phyloP scores from a whole-genome alignment of 352 stramenopile species.

The Globisporangium radiosum region DNA sequence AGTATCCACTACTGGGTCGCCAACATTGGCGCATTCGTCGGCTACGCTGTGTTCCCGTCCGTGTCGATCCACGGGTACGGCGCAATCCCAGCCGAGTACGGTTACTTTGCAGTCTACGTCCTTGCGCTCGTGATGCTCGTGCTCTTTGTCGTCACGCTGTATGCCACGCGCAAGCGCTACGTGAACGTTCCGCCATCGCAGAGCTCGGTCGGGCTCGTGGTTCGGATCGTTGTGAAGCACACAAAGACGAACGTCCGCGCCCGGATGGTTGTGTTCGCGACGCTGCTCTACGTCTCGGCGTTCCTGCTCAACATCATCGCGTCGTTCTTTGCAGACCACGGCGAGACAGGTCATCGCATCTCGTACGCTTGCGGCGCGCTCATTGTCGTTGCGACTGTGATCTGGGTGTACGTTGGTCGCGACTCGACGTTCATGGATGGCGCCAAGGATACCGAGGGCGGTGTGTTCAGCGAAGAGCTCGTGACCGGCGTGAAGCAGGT shows the following conservation, averaged over 20 bases:
- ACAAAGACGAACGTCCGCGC: constrained; percentile 22
- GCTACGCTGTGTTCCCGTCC: constrained; percentile 70
- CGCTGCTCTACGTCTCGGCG: constrained; percentile 28
- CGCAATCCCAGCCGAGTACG: constrained; percentile 56
- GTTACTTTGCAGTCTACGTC: constrained; percentile 73
- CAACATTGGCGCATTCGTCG: constrained; percentile 64
- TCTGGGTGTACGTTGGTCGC: constrained; percentile 39
- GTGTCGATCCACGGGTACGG: constrained; percentile 68
- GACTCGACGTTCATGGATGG: constrained; percentile 42
- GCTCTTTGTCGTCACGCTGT: constrained; percentile 33
- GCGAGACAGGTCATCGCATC: constrained; percentile 30
- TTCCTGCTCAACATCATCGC: constrained; percentile 50
- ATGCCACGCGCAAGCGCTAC: constrained; percentile 38
- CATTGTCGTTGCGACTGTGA: constrained; percentile 15
- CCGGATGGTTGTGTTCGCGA: constrained; percentile 29
- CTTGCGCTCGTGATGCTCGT: constrained; percentile 40
- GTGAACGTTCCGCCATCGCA: constrained; percentile 33
- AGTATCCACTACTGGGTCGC: constrained; percentile 78
- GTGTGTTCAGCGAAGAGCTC: constrained; percentile 26
- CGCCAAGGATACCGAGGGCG: constrained; percentile 31
- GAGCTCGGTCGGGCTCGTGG: constrained; percentile 37
- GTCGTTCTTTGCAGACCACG: constrained; percentile 37
- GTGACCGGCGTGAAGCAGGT: constrained; percentile 53
- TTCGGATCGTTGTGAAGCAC: constrained; percentile 25
- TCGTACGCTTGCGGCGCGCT: constrained; percentile 34